Base-by-base conservation (phyloP, 805 yeast genomes). In the Zygosaccharomyces lentus region DNA sequence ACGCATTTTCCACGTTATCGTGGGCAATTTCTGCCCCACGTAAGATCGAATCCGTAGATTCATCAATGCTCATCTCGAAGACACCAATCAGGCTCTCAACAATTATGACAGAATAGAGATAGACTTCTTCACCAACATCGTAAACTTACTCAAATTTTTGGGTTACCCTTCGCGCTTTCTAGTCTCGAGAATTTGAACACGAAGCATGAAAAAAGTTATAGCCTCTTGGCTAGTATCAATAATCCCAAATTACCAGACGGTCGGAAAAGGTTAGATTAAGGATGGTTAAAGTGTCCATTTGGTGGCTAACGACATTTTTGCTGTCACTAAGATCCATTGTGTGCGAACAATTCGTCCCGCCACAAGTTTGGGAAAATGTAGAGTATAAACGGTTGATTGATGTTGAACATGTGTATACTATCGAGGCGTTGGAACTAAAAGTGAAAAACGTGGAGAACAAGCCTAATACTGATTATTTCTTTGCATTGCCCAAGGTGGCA, bases 341-440 rank as follows among this genome's bases (percentile, higher is more conserved):
- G n/a, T 46, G 52, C 39, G 43, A 38, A n/a, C 27, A 37, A 37
- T 43, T 45, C 34, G 38, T 45, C 23, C 54, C 59, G 7, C 57
- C 61, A 4, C 45, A 39, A 31, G 47, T 58, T 15, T 72, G 76
- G 76, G 81, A 76, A 57, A 88, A 87, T 64, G 58, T 67, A 26
- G 73, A 78, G 25, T 73, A 77, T 52, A 62, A 68, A 10, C 79
- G 87, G 53, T 62, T 73, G 7, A 57, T 87, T 30, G 96, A 88
- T 57, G 73, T 89, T 41, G 60, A 76, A 25, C 78, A 77, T 52
- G 68, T 89, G 2, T 89, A 83, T 62, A 74, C 80, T 34, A 78
- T 77, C 53, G 95, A 84, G 60, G 70, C 75, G 21, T 67, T 73
- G 48, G 64, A 74, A n/a, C 59, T 88, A 34, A 75, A 70, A 40